Base-by-base conservation (phyloP, 768 basidiomycete species). In the Lyophyllum semitale region DNA sequence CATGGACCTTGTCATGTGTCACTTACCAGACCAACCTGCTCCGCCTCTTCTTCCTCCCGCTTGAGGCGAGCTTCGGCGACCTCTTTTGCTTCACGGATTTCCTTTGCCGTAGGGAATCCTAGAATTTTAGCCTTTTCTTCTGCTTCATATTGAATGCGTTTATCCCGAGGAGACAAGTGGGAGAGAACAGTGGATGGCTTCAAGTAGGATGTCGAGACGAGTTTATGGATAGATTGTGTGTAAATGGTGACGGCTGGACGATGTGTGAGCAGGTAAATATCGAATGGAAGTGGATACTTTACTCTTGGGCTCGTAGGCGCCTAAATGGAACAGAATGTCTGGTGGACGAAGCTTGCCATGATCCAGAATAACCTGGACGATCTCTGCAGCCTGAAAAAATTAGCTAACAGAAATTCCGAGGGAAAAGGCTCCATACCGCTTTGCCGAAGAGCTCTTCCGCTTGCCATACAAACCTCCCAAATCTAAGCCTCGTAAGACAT, bases 321-420 rank as follows among this genome's bases (percentile, higher is more conserved):
- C 78, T 26, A 87, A 68, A 37, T 72, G 68, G 17, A 77, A 72
- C 23, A 89, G 60, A 44, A 96, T 84, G 53, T 93, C 88, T 62
- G 83, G 84, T 3, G 86, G 79, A 45, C 84, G 84, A 63, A 96
- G 80, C 68, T 94, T 95, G 33, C 95, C 95, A 65, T 93, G 88
- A 64, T 94, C 85, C 50, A 96, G 73, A 25, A 96, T 75, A 11
- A 85, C 71, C 62, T 87, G 84, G 20, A 97, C 75, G 51, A 98
- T 84, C 52, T 89, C 84, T 48, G 83, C 82, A 12, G 82, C 92
- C 93, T 95, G 56, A n/a, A 48, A 54, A 55, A 11, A 45, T 59
- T 30, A 44, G 30, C 18, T 47, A 52, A 29, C 9, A 51, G 35
- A 51, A 49, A 57, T 7, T 50, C 32, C 17, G 51, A 38, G 9